Base-by-base conservation (phyloP, 148 eudicot species). In the Diospyros lotus region DNA sequence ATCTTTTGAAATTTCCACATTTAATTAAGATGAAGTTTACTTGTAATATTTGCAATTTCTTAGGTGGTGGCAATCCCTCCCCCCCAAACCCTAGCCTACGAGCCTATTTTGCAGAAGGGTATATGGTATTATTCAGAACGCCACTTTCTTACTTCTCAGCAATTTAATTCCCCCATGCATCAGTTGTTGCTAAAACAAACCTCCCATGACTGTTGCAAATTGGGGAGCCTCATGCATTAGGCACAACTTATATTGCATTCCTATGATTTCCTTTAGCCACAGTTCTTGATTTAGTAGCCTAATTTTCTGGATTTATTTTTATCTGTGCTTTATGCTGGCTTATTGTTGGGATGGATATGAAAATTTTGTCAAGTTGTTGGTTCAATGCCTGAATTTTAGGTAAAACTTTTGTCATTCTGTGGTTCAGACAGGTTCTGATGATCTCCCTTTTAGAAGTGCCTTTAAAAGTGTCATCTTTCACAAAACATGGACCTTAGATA, bases 391-490 rank as follows among this genome's bases (percentile, higher is more conserved):
- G 61, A 43, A 52, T 66, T 28, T 28, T 15, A 39, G 9, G 41
- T 58, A 6, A 48, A 17, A 63, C 5, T 18, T 64, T 58, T 72
- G 44, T 17, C n/a, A 5, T 81, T 73, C 72, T 74, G 69, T 66
- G 68, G 14, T 74, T 69, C 97, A 94, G 98, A 85, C 83, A 69
- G 95, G 96, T 78, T 86, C 97, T 56, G 98, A 94, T 77, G 78
- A 80, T 77, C 86, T 94, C 53, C 89, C 97, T 74, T 89, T 85
- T 76, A 90, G 73, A 89, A 94, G 91, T 85, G 98, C 98, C 77
- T 94, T 94, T 82, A 92, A 87, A 78, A 77, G 92, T 82, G 98
- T 92, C 75, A 90, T 94, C 59, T 94, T 90, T 74, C 85, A 83
- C 58, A 72, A 66, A 14, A 84, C 79, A 74, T 83, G 80, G 71